These are phyloP conservation scores for Rhexocercosporidium sp. DNA, from an alignment of 2,329 filamentous ascomycete species.

Conservation along the genomic window DNA sequence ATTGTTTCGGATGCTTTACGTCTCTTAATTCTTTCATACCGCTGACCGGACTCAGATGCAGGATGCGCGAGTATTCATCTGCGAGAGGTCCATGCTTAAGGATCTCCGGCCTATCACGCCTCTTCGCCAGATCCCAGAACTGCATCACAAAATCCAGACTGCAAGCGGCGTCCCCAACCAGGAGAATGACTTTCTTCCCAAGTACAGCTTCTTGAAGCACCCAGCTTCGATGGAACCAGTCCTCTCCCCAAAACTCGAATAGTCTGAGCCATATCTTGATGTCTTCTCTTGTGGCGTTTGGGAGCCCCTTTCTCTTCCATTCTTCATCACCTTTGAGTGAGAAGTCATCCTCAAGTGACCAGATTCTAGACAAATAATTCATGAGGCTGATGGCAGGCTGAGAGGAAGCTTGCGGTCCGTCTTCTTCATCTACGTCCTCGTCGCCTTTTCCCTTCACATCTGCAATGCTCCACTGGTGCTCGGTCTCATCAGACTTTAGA, in stretches of 20 bases:
- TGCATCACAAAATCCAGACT: constrained; percentile 15
- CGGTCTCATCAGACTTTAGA: background rate
- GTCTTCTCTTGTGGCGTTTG: background rate
- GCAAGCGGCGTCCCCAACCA: constrained; percentile 5
- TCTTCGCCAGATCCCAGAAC: constrained; percentile 13
- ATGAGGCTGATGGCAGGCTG: background rate
- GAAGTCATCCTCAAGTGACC: background rate
- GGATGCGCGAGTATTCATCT: background rate
- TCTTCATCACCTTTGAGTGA: background rate
- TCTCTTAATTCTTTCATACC: background rate
- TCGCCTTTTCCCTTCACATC: background rate
- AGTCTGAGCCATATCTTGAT: background rate
- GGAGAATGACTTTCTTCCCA: constrained; percentile 4
- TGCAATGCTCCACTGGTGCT: background rate
- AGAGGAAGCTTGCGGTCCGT: background rate
- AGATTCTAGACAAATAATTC: background rate
- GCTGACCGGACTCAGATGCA: background rate
- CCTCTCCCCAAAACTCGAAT: background rate
- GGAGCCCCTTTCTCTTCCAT: background rate
- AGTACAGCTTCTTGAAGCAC: constrained; percentile 1
- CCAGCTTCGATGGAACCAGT: background rate
- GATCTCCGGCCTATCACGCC: constrained; percentile 6
- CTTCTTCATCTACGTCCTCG: background rate
- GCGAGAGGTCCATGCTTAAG: constrained; percentile 5
- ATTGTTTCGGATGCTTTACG: background rate